Base-by-base conservation (phyloP, 352 stramenopile genomes). In the Sclerospora graminicola region DNA sequence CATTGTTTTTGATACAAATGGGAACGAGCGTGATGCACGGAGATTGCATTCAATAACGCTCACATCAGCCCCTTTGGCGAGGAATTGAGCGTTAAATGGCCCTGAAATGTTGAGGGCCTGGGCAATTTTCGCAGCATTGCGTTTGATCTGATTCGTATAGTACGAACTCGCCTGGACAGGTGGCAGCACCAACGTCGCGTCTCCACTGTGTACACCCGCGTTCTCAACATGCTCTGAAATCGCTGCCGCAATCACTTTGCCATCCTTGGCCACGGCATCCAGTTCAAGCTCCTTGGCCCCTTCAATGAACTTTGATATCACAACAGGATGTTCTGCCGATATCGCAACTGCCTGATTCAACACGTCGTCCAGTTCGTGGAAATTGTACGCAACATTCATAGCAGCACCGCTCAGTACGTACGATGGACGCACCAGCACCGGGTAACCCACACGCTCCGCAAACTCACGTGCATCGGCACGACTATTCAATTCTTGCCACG, bases 201-300 rank as follows among this genome's bases (percentile, higher is more conserved):
- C 97, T 56, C 97, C 97, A 68, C 87, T 98, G 75, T 99, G 97
- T 15, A 99, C 96, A 70, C 96, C 96, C 27, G 97, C 97, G 76
- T 99, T 99, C 62, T 99, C 97, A 8, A 99, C 85, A 79, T 99
- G 97, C 71, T 99, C 96, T 45, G 89, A 97, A 57, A 99, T 99
- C 34, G 96, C 96, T 69, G 98, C 97, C 66, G 97, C 97, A 28
- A 99, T 71, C 54, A 99, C 97, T 39, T 94, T 74, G 48, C 97
- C 97, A 32, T 97, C 71, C 56, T 96, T 84, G 33, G 94, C 94
- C 20, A 99, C 95, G 52, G 78, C 96, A 68, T 99, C 97, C 49
- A 99, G 97, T 67, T 99, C 97, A 43, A 99, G 96, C 72, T 99
- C 97, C 62, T 98, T 98, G 2, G 94, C 95, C 50, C 94, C 91